These are phyloP conservation scores for Drosera spatulata DNA, from an alignment of 179 eudicot species.

Conservation along the genomic window DNA sequence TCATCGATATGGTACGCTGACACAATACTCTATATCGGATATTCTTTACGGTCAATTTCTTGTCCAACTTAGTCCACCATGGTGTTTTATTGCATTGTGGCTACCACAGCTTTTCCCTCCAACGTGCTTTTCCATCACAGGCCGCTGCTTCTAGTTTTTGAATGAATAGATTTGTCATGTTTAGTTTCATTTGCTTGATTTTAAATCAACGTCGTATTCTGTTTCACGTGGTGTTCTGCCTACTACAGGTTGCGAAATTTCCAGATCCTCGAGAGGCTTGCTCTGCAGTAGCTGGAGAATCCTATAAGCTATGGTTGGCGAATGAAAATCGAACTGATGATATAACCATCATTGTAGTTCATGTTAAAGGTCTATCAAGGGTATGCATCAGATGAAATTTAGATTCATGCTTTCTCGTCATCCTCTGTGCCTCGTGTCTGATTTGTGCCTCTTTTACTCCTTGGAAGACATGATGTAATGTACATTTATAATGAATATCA, in stretches of 20 bases:
- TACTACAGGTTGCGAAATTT: conserved; percentile 46
- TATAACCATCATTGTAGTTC: conserved; percentile 79
- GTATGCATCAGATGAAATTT: conserved; percentile 25
- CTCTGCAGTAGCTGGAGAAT: conserved; percentile 64
- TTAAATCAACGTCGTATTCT: conserved; percentile 3
- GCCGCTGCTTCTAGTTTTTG: too few relatives aligned
- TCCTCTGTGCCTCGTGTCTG: neutral
- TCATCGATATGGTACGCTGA: conserved; percentile 64
- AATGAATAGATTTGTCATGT: too few relatives aligned
- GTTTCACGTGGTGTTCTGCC: neutral
- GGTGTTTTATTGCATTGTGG: too few relatives aligned
- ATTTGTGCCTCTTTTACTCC: neutral
- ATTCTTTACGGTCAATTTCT: neutral
- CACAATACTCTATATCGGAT: neutral
- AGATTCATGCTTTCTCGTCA: neutral
- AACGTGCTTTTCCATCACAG: too few relatives aligned
- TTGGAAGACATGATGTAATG: neutral
- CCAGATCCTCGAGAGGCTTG: conserved; percentile 79
- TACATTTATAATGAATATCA: too few relatives aligned
- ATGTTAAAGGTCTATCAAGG: conserved; percentile 46
- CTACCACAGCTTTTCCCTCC: too few relatives aligned
- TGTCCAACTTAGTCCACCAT: too few relatives aligned
- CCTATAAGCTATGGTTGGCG: conserved; percentile 80
- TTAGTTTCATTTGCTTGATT: neutral
- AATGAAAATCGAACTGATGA: conserved; percentile 85